Base-by-base conservation (phyloP, 208 protist species). In the Acanthamoeba healyi region DNA sequence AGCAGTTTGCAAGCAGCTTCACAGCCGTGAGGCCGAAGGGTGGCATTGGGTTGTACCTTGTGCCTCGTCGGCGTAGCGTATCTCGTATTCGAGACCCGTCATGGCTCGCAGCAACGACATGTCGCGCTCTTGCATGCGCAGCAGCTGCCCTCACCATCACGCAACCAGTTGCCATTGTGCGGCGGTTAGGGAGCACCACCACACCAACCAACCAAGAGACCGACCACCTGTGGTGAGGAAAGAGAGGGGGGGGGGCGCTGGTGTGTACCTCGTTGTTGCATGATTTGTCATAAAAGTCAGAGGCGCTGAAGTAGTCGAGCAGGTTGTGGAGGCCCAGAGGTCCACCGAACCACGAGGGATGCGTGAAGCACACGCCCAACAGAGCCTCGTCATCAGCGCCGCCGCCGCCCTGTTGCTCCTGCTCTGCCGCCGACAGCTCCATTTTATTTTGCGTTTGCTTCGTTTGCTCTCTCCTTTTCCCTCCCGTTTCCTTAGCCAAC, bases 261-360 rank as follows among this genome's bases (percentile, higher is more conserved):
- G n/a, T 1, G 4, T 7, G 40, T 49, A 72, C 56, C 56, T 91
- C 84, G 84, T 91, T 91, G 84, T 91, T 91, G 84, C 84, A 91
- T 0, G 84, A 72, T 17, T 72, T 63, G 36, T 91, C 84, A n/a
- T 91, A 91, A 72, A 91, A 91, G 29, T 72, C 58, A 24, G 84
- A 91, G 22, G 24, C 32, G 32, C 38, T 51, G 36, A 91, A 91
- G 84, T 72, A 91, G 84, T 91, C 84, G 32, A 91, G 46, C n/a
- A 91, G 36, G 29, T 63, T 91, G n/a, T 91, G 84, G 0, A 3
- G n/a, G 2, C 44, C 44, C 22, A 86, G 44, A 19, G 77, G 77
- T 79, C 70, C 70, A 26, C 77, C 77, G 1, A 38, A 26, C 77
- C 77, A 86, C 29, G 77, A 86, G 26, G 77, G 77, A 44, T 86